Base-by-base conservation (phyloP, 2,329 filamentous ascomycete genomes). In the Byssothecium circinans region DNA sequence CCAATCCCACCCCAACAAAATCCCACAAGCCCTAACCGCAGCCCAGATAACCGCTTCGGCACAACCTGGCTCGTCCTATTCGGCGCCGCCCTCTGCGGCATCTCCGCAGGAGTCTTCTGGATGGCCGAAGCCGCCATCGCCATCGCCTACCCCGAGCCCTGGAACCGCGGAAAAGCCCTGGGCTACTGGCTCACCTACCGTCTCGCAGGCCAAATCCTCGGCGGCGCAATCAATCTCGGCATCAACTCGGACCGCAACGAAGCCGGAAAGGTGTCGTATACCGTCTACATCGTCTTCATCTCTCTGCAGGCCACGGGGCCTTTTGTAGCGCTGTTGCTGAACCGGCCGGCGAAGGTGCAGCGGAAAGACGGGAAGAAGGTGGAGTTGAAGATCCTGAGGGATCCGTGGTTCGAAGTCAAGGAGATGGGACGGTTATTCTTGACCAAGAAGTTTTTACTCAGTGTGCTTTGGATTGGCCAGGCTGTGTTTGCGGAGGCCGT, bases 41-140 rank as follows among this genome's bases (percentile, higher is more conserved):
- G 88, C 65, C 46, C 46, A 18, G 35, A 89, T 68, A 89, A 88
- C 61, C 78, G 86, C 0, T 89, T 79, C 58, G 84, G 84, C 1
- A 82, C 72, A 0, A 80, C 85, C 54, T 90, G 87, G 87, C 77
- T 89, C 8, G 78, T 84, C 0, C 75, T 89, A 0, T 68, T 89
- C 8, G 87, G 86, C 0, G 85, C 84, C 0, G 84, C 84, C 0
- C 73, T 86, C 0, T 89, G 86, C 53, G 86, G 86, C 15, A 76
- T 88, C 25, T 85, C 82, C 0, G 86, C 87, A 0, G 87, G 87
- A 0, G 75, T 89, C 0, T 89, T 89, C 68, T 90, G 87, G 87
- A 84, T 84, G 76, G 82, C 86, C 0, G 87, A 90, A 68, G 84
- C 84, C 0, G 86, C 87, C 0, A 87, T 90, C 47, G 86, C 86